A percentile compares a stretch with the other conserved stretches of the same genome.
Evolutionary conservation across 345 rosid genomes (phyloP).

Genomic region (Linum trigynum): DNA sequence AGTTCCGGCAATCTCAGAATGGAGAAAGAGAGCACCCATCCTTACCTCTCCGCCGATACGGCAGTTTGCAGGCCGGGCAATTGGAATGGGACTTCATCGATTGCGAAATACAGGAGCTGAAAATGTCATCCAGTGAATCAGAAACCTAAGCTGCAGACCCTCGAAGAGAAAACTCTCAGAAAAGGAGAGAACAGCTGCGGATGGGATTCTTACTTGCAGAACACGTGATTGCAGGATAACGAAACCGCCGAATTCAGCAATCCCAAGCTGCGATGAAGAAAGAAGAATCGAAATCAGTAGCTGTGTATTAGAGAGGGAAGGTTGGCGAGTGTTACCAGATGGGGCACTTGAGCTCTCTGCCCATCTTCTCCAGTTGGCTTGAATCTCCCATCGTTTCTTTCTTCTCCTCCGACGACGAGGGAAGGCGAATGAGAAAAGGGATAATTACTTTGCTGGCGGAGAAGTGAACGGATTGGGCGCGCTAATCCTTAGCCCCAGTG

Average conservation of each 20-base stretch:
- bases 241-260: conserved; percentile 58
- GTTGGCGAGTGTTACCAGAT: conserved; percentile 46
- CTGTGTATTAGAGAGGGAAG: background rate
- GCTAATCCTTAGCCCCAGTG: background rate
- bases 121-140: conserved; percentile 3
- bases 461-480: background rate
- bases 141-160: background rate
- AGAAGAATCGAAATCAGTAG: background rate
- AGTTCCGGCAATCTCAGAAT: background rate
- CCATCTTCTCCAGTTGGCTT: conserved; percentile 74
- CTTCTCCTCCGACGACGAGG: background rate
- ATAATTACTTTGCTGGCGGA: background rate
- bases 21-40: background rate
- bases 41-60: conserved; percentile 65
- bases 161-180: background rate
- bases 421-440: background rate
- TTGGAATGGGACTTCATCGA: conserved; percentile 64
- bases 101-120: conserved; percentile 60
- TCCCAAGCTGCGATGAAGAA: conserved; percentile 53
- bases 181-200: background rate
- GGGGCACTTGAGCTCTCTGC: conserved; percentile 91
- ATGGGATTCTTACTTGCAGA: conserved; percentile 64
- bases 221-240: conserved; percentile 72
- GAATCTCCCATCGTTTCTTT: conserved; percentile 45
- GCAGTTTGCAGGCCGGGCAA: conserved; percentile 84